These are phyloP conservation scores for Leccinum disarticulatum DNA, from an alignment of 768 basidiomycete genomes.

Conservation along the genomic window DNA sequence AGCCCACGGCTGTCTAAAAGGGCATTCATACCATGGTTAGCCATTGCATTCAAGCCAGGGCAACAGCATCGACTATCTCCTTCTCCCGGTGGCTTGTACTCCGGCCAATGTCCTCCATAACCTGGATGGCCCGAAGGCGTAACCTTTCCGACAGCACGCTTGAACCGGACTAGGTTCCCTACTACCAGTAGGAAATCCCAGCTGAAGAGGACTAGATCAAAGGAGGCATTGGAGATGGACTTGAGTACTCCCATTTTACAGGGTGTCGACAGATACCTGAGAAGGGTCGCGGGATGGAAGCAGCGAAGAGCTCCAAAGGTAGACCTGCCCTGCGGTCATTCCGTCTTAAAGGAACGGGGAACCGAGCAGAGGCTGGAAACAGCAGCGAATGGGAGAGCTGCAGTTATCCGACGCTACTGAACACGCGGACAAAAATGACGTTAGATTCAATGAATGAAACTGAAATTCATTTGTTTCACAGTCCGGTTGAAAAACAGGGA, in stretches of 20 bases:
- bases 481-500: too few relatives aligned
- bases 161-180: conserved; percentile 11
- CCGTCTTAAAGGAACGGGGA: conserved; percentile 1
- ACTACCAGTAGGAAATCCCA: conserved; percentile 17
- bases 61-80: conserved; percentile 71
- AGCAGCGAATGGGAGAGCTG: background rate
- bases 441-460: too few relatives aligned
- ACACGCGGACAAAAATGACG: too few relatives aligned
- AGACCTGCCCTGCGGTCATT: background rate
- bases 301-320: background rate
- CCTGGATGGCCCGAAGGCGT: conserved; percentile 54
- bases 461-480: too few relatives aligned
- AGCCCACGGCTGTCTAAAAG: conserved; percentile 37
- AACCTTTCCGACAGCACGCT: conserved; percentile 48
- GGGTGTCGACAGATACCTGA: too few relatives aligned
- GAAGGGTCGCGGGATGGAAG: background rate
- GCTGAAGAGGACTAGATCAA: background rate
- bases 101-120: conserved; percentile 64
- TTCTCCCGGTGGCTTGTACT: conserved; percentile 54
- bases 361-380: background rate
- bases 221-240: conserved; percentile 10
- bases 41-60: conserved; percentile 73
- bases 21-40: conserved; percentile 71
- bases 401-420: too few relatives aligned
- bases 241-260: conserved; percentile 8